Base-by-base conservation (phyloP, 2,329 filamentous ascomycete species). In the Fulvia fulva region DNA sequence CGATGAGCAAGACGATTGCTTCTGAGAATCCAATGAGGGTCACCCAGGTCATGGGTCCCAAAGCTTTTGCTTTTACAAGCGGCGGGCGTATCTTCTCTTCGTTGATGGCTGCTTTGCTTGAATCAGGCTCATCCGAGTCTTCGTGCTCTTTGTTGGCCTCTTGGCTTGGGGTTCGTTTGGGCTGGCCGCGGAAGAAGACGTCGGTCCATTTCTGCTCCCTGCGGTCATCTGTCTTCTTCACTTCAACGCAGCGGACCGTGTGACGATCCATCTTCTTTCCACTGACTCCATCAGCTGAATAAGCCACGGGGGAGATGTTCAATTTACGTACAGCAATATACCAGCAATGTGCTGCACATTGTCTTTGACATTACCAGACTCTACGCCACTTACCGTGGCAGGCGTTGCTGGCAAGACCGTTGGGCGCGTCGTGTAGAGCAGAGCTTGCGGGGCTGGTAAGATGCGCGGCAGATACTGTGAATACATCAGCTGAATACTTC, bases 391-490 rank as follows among this genome's bases (percentile, higher is more conserved):
- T 0, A 80, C 78, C 55, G 68, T 66, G 1, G 75, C 77, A 4
- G 69, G 67, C 0, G 69, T 71, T 1, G 75, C 68, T 41, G 77
- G 74, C 3, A 81, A 71, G 16, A 72, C 74, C 5, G 68, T 67
- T 12, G 78, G 78, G 47, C 79, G 68, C 0, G 73, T 73, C 0
- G 78, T 76, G 46, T 76, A 70, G 62, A 81, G 76, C 23, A 81
- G 70, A 14, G 78, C 78, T 63, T 81, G 79, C 4, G 79, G 79
- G 5, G 79, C 79, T 23, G 79, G 79, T 12, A 81, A 70, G 37
- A 81, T 72, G 41, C 79, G 75, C 34, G 79, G 79, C 6, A 81
- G 68, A 60, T 77, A 80, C 34, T 37, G 34, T 14, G 16, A 14
- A 5, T 5, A 5, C n/a, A 14, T 37, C 34, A 37, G 34, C 34